Base-by-base conservation (phyloP, 352 stramenopile species). In the Pythium apleroticum region DNA sequence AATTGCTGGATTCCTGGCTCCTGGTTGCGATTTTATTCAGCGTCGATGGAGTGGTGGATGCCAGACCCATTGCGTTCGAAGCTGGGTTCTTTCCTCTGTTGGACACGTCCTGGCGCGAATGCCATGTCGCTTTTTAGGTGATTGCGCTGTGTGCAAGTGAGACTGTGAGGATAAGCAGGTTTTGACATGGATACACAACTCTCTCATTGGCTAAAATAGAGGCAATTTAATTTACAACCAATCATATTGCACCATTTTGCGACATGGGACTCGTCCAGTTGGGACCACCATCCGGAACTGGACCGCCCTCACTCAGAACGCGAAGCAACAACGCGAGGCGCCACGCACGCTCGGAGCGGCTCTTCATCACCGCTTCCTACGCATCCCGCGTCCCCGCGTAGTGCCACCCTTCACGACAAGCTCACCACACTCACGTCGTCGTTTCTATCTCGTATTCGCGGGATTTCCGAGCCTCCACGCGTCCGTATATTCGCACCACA, bases 251-350 rank as follows among this genome's bases (percentile, higher is more conserved):
- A 11, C 15, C 10, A 14, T 30, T 37, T 43, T 65, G 58, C 46
- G 57, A 63, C 59, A 43, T 67, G 60, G 60, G 52, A 67, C 30
- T 46, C 15, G 50, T 60, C 31, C 33, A 19, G 45, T 57, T 35
- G 39, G 24, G 30, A 45, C 37, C 52, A 41, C 52, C 31, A 59
- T 48, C n/a, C 28, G 52, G 61, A 48, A 66, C 59, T 54, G 9
- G 35, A 28, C 11, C 25, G 12, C 53, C 22, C 61, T 68, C 62
- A 68, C 61, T 68, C 62, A 68, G 62, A 68, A 61, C 61, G 22
- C 61, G 61, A 68, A 43, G 61, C 50, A 55, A 24, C 50, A 57
- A 22, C 22, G 22, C 22, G 22, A 54, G 6, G 22, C 22, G 39
- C 22, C 39, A 24, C 39, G 33, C 33, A 35, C 30, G 30, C 10